Evolutionary conservation across 805 yeast genomes (phyloP).

Genomic region (Kodamaea leandrae): DNA sequence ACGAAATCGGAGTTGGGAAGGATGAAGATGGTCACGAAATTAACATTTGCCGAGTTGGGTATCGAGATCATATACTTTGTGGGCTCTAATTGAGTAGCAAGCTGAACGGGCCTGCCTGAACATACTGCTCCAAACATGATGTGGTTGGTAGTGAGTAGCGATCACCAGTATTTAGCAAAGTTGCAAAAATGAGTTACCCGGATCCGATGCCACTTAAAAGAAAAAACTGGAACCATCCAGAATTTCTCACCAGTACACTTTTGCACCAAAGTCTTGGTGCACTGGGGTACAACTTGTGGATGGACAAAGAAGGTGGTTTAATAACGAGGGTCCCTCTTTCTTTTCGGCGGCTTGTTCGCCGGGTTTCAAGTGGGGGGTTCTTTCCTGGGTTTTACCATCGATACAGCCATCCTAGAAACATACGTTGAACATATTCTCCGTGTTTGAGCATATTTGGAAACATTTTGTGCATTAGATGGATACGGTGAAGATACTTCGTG

Average conservation of each 20-base stretch:
- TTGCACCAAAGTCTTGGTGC: constrained; percentile 11
- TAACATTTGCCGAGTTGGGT: constrained; percentile 60
- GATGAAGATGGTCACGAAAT: constrained; percentile 80
- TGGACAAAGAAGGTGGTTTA: constrained; percentile 17
- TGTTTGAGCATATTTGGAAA: constrained; percentile 44
- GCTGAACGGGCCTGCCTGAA: constrained; percentile 61
- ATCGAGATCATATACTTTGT: constrained; percentile 65
- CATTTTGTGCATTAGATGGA: constrained; percentile 53
- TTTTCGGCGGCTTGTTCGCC: neutral
- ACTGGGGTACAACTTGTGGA: constrained; percentile 14
- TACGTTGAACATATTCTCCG: constrained; percentile 80
- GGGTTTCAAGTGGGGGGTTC: constrained; percentile 8
- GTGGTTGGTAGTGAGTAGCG: neutral
- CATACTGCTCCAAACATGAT: constrained; percentile 73
- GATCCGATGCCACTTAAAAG: neutral
- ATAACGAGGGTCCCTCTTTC: constrained; percentile 7
- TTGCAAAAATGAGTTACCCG: constrained; percentile 11
- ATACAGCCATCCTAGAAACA: constrained; percentile 65
- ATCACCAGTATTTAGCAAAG: constrained; percentile 6
- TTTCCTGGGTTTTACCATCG: constrained; percentile 29
- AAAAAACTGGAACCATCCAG: neutral
- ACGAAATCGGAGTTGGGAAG: constrained; percentile 70
- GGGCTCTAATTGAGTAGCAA: constrained; percentile 65
- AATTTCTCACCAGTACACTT: constrained; percentile 4
- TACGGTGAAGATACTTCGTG: constrained; percentile 74